These are phyloP conservation scores for Dichomitus squalens DNA, from an alignment of 1,284 basidiomycete species.

Conservation along the genomic window DNA sequence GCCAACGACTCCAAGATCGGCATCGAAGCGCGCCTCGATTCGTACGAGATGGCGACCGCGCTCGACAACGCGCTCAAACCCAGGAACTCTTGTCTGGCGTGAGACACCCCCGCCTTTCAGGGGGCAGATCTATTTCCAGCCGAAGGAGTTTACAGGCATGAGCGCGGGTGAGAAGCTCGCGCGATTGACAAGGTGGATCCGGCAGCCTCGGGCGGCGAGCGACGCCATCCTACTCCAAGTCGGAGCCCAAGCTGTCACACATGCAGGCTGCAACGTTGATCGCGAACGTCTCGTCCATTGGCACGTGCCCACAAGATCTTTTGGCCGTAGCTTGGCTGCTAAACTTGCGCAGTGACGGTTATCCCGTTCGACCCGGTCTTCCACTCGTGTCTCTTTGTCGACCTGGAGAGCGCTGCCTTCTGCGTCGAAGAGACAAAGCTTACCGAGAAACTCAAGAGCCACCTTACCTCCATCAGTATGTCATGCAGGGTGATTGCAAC, in stretches of 20 bases:
- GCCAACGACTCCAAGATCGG: constrained; percentile 69
- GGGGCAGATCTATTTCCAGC: constrained; percentile 76
- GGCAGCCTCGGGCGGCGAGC: constrained; percentile 57
- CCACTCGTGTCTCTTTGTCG: constrained; percentile 81
- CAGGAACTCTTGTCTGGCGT: constrained; percentile 70
- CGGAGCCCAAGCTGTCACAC: constrained; percentile 60
- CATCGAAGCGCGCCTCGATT: constrained; percentile 87
- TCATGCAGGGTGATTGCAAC: constrained; percentile 72
- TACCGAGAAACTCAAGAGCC: constrained; percentile 51
- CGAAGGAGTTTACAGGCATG: constrained; percentile 70
- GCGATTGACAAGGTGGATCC: constrained; percentile 65
- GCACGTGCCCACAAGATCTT: constrained; percentile 38
- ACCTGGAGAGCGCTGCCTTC: constrained; percentile 58
- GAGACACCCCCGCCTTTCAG: constrained; percentile 70
- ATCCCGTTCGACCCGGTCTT: constrained; percentile 89
- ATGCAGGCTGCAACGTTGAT: constrained; percentile 68
- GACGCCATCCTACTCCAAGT: constrained; percentile 61
- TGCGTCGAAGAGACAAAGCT: constrained; percentile 73
- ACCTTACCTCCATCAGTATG: constrained; percentile 61
- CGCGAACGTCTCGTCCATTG: constrained; percentile 62
- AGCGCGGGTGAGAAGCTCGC: constrained; percentile 61
- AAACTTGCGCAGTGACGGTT: constrained; percentile 85
- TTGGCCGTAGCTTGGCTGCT: constrained; percentile 67
- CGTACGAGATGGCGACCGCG: constrained; percentile 69
- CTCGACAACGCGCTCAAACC: constrained; percentile 58